Conservation (phyloP, 2,329 filamentous ascomycete species). For the Microdochium paspali region DNA sequence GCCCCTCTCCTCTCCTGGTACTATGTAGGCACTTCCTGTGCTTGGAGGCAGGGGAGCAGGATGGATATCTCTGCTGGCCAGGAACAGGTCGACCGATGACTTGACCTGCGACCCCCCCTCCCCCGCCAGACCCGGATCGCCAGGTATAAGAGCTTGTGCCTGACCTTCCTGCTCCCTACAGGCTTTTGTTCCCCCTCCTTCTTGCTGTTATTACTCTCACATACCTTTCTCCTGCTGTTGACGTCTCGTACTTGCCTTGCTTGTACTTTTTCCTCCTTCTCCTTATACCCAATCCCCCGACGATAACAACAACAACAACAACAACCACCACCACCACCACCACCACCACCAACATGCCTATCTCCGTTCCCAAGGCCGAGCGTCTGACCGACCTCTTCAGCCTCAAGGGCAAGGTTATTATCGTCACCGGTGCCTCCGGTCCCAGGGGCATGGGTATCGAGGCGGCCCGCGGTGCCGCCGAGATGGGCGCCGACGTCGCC, state of each 20-base stretch:
- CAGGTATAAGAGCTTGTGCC: not conserved
- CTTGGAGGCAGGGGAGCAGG: too few species aligned
- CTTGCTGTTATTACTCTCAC: not conserved
- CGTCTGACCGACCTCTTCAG: conserved; percentile 59
- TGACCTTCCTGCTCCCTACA: not conserved
- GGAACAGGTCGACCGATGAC: too few species aligned
- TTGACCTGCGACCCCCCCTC: too few species aligned
- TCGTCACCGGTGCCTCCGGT: conserved; percentile 61
- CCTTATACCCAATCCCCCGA: not conserved
- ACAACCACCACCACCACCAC: conserved; percentile 2
- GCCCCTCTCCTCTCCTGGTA: too few species aligned
- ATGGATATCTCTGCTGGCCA: too few species aligned
- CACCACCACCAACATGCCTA: conserved; percentile 36
- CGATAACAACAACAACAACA: conserved; percentile 1
- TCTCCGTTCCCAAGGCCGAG: conserved; percentile 44
- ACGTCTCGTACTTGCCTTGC: not conserved
- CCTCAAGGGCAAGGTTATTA: conserved; percentile 63
- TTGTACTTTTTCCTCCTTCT: not conserved
- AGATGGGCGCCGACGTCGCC: conserved; percentile 61
- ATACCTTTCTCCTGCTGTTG: not conserved
- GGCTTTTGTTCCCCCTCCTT: not conserved
- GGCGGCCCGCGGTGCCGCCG: conserved; percentile 59
- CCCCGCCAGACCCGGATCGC: too few species aligned
- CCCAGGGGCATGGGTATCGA: conserved; percentile 63
- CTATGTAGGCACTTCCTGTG: too few species aligned